Conservation (phyloP, 2,329 filamentous ascomycete genomes). For the Cordyceps javanica region DNA sequence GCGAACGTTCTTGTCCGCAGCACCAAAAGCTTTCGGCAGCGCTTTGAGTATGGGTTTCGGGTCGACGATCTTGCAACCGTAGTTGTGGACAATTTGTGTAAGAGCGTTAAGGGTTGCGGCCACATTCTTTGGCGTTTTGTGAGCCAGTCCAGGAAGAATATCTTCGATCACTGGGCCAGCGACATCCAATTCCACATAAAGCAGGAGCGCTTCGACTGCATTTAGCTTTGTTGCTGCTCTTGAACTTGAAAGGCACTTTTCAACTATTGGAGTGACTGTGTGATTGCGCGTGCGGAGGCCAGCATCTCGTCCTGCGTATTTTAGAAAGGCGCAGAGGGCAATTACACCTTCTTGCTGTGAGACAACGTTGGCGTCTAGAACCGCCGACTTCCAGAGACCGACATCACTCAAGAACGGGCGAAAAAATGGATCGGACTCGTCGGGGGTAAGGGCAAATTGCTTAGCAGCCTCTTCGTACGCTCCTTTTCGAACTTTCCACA, state of each 20-base stretch:
- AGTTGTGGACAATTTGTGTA: slow-evolving; percentile 83
- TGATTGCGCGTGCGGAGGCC: slow-evolving; percentile 69
- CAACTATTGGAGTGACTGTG: slow-evolving; percentile 73
- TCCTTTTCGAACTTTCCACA: slow-evolving; percentile 95
- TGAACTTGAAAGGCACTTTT: slow-evolving; percentile 86
- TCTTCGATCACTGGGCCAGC: slow-evolving; percentile 85
- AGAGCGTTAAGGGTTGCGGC: slow-evolving; percentile 65
- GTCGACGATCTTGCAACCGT: slow-evolving; percentile 89
- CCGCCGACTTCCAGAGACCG: slow-evolving; percentile 83
- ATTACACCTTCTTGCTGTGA: slow-evolving; percentile 90
- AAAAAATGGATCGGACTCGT: slow-evolving; percentile 81
- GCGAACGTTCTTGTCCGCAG: slow-evolving; percentile 96
- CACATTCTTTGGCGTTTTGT: slow-evolving; percentile 89
- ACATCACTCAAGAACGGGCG: slow-evolving; percentile 81
- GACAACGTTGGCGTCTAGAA: slow-evolving; percentile 91
- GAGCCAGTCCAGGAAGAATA: slow-evolving; percentile 70
- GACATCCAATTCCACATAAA: slow-evolving; percentile 86
- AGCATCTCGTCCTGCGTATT: slow-evolving; percentile 77
- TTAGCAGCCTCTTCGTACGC: slow-evolving; percentile 91
- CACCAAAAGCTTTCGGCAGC: slow-evolving; percentile 85
- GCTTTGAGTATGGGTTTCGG: slow-evolving; percentile 86
- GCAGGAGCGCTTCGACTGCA: slow-evolving; percentile 75
- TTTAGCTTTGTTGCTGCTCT: slow-evolving; percentile 84
- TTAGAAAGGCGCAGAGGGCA: slow-evolving; percentile 84
- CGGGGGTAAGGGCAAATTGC: slow-evolving; percentile 75